These are phyloP conservation scores for Kodamaea fukazawae DNA, from an alignment of 805 yeast species.

Conservation along the genomic window DNA sequence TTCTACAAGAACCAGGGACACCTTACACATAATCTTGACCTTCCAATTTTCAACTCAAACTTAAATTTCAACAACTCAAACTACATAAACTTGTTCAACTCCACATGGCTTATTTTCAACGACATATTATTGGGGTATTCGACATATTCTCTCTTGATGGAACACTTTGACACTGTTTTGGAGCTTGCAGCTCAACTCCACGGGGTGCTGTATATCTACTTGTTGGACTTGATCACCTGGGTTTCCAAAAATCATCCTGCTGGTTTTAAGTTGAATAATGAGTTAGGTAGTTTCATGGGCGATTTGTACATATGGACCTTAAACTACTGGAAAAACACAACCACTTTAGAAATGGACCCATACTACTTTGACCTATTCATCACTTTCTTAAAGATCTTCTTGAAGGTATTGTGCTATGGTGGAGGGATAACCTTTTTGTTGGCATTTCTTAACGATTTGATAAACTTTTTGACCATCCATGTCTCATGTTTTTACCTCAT, in stretches of 20 bases:
- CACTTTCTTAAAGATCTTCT: slow-evolving; percentile 5
- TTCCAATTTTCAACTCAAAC: slow-evolving; percentile 35
- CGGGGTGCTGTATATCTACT: slow-evolving; percentile 42
- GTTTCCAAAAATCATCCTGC: slow-evolving; percentile 81
- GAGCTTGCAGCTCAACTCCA: slow-evolving; percentile 22
- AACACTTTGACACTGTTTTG: slow-evolving; percentile 23
- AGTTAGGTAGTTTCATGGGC: slow-evolving; percentile 80
- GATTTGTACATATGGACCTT: slow-evolving; percentile 85
- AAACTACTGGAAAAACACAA: slow-evolving; percentile 51
- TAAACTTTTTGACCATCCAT: slow-evolving; percentile 65
- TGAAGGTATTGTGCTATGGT: slow-evolving; percentile 24
- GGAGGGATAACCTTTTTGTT: slow-evolving; percentile 72
- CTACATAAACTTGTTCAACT: slow-evolving; percentile 78
- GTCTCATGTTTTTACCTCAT: slow-evolving; percentile 74
- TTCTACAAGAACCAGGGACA: slow-evolving; percentile 44
- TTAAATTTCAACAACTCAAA: slow-evolving; percentile 45
- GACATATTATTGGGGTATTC: slow-evolving; percentile 75
- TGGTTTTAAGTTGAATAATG: slow-evolving; percentile 88
- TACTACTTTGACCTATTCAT: neutral
- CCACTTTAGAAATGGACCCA: slow-evolving; percentile 4
- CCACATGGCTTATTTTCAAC: slow-evolving; percentile 81
- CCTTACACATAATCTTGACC: slow-evolving; percentile 20
- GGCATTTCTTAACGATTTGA: slow-evolving; percentile 62
- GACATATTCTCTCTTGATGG: slow-evolving; percentile 45
- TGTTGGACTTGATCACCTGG: slow-evolving; percentile 58